These are phyloP conservation scores for Scheffersomyces quercinus DNA, from an alignment of 1,139 yeast genomes.

Conservation along the genomic window DNA sequence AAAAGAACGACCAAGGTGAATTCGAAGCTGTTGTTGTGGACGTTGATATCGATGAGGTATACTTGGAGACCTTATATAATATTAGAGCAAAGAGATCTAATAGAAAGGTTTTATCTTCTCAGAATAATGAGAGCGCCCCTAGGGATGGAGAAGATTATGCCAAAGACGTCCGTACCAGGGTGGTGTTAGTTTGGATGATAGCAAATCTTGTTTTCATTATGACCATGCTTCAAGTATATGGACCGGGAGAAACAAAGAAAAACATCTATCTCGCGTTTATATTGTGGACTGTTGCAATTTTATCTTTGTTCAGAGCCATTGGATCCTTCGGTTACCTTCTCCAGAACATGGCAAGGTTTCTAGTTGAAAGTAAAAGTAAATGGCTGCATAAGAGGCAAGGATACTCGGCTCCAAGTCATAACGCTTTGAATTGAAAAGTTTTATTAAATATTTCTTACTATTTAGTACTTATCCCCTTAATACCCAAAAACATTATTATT, in stretches of 20 bases:
- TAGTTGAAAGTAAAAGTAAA: constrained; percentile 44
- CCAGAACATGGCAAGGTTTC: constrained; percentile 38
- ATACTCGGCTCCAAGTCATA: constrained; percentile 35
- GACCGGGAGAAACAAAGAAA: constrained; percentile 53
- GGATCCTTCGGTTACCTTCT: constrained; percentile 73
- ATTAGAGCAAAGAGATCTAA: constrained; percentile 71
- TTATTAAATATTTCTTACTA: neutral
- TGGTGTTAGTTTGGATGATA: constrained; percentile 89
- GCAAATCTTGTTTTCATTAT: constrained; percentile 76
- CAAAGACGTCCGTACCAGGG: constrained; percentile 89
- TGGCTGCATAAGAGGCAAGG: constrained; percentile 44
- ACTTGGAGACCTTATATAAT: constrained; percentile 73
- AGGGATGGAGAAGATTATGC: constrained; percentile 85
- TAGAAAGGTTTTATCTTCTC: constrained; percentile 53
- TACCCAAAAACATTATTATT: neutral
- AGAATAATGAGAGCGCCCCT: constrained; percentile 14
- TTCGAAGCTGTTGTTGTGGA: constrained; percentile 90
- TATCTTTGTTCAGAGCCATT: constrained; percentile 74
- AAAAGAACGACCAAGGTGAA: constrained; percentile 56
- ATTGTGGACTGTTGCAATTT: constrained; percentile 85
- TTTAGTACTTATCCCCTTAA: neutral
- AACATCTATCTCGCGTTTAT: constrained; percentile 82
- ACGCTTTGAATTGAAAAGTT: constrained; percentile 29
- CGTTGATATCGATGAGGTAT: constrained; percentile 84
- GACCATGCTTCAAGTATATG: constrained; percentile 83